Evolutionary conservation across 345 rosid species (phyloP), one percentile per base, ranked within the genome.

Genomic region (Noccaea caerulescens): DNA sequence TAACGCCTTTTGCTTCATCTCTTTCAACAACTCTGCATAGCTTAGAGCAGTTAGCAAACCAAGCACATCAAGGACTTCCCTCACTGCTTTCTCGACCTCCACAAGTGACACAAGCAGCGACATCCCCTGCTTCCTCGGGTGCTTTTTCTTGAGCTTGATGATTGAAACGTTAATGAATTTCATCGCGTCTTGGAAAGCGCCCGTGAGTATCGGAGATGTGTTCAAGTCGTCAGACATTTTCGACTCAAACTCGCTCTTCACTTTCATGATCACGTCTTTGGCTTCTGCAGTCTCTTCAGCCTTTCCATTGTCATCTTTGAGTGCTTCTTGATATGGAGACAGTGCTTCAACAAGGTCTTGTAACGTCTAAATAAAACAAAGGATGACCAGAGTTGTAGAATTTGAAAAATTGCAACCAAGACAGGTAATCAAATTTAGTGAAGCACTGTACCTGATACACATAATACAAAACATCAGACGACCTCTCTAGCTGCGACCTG

Each of bases 201-300:
- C 93, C 4, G 86, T 83, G 50, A 89, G 81, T 45, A 88, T 53
- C 42, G 62, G 87, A 12, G 90, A 50, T 7, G 93, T 84, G 77
- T 78, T 82, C 80, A 92, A 69, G 73, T 92, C 87, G 72, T 87
- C 89, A 8, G 82, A 80, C 89, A 92, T 82, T 68, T 84, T 92
- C 14, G 63, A 33, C 11, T 86, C 73, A 70, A 89, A 87, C 30
- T 89, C 91, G 46, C 37, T 76, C 4, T 8, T 63, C 43, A 89
- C 78, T 44, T 76, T 80, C 16, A 14, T 53, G 36, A 89, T 81
- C 68, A 85, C 69, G 12, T 64, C 81, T 55, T 80, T 42, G 20
- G 93, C 86, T 57, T 82, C 87, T 37, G 80, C 41, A 72, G 76
- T 74, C 49, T 71, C 38, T 52, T 72, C 68, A 38, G 64, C 66